Conservation (phyloP, 148 eudicot species). For the Cornus kousa region DNA sequence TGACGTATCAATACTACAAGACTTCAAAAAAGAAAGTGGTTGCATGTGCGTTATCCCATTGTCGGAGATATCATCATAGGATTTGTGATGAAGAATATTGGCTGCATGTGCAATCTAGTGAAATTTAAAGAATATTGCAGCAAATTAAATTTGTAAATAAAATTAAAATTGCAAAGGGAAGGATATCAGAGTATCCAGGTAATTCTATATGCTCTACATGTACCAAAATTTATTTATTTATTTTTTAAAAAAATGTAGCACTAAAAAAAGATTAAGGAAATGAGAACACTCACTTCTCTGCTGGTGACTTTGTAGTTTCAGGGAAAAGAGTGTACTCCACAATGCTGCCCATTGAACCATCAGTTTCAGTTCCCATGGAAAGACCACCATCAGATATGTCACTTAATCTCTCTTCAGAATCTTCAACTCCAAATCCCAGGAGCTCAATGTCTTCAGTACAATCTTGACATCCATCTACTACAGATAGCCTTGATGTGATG, state of each 20-base stretch:
- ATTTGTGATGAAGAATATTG: too few species aligned
- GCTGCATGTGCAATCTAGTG: neutral
- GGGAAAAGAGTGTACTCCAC: slow-evolving; percentile 94
- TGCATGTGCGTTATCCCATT: too few species aligned
- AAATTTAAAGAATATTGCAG: neutral
- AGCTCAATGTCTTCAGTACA: slow-evolving; percentile 65
- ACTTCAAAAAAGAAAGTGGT: neutral
- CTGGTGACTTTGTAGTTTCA: slow-evolving; percentile 44
- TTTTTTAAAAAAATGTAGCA: neutral
- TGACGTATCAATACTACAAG: neutral
- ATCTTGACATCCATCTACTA: slow-evolving; percentile 34
- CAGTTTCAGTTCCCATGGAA: slow-evolving; percentile 97
- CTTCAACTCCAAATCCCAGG: slow-evolving; percentile 75
- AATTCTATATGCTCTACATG: neutral
- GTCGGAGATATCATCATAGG: too few species aligned
- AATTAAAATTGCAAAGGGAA: neutral
- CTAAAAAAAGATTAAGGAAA: neutral
- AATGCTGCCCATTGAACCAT: slow-evolving; percentile 78
- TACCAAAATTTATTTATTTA: neutral
- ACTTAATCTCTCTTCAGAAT: slow-evolving; percentile 85
- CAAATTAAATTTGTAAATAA: neutral
- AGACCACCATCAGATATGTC: slow-evolving; percentile 96
- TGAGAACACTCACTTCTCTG: slow-evolving; percentile 52
- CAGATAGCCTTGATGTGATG: slow-evolving; percentile 25
- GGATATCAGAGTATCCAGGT: neutral